Evolutionary conservation across 768 basidiomycete species (phyloP).

Genomic region (Russula griseocarnosa): DNA sequence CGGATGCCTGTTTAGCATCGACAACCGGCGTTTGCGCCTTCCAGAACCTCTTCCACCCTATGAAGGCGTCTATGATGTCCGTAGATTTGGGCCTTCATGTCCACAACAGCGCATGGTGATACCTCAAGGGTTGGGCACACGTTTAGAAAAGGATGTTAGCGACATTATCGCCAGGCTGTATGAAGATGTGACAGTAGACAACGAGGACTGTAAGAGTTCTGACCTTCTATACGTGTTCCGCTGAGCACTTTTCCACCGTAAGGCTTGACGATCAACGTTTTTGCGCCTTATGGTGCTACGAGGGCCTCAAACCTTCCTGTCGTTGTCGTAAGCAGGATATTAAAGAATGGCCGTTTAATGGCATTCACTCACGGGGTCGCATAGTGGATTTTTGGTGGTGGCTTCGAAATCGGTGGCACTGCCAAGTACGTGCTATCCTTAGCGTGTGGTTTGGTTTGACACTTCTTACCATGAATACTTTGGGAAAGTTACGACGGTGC

Average conservation of each 20-base stretch:
- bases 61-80: slow-evolving; percentile 26
- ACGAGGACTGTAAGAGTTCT: slow-evolving; percentile 24
- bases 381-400: slow-evolving; percentile 28
- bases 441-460: background rate
- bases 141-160: slow-evolving; percentile 11
- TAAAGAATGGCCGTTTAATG: no score
- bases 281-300: slow-evolving; percentile 10
- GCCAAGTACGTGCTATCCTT: slow-evolving; percentile 13
- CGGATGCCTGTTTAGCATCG: slow-evolving; percentile 5
- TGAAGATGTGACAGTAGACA: slow-evolving; percentile 20
- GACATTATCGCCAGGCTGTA: slow-evolving; percentile 16
- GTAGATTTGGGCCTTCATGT: slow-evolving; percentile 30
- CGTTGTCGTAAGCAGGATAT: slow-evolving; percentile 17
- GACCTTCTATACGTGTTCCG: background rate
- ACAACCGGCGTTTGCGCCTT: slow-evolving; percentile 26
- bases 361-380: background rate
- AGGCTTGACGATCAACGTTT: slow-evolving; percentile 28
- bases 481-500: slow-evolving; percentile 20
- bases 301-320: slow-evolving; percentile 21
- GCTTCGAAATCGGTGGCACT: slow-evolving; percentile 27
- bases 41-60: slow-evolving; percentile 27
- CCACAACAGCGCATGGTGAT: slow-evolving; percentile 29
- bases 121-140: slow-evolving; percentile 1
- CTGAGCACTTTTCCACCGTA: slow-evolving; percentile 2
- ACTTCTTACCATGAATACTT: background rate